Evolutionary conservation across 2,329 filamentous ascomycete species (phyloP).

Genomic region (Amphichorda felina): DNA sequence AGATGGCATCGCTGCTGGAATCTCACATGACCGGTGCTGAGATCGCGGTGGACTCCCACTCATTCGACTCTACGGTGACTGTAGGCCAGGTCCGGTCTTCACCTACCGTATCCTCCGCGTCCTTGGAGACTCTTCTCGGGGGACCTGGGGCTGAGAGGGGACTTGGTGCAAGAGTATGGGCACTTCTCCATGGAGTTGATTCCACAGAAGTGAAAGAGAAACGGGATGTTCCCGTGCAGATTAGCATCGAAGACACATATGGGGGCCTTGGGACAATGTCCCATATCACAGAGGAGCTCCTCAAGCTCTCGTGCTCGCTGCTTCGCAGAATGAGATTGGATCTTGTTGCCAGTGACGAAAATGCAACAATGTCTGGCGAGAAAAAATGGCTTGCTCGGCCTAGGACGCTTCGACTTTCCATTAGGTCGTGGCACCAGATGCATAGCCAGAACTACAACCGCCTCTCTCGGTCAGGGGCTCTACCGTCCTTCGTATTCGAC

Average conservation of each 20-base stretch:
- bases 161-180: conserved; percentile 64
- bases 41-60: conserved; percentile 19
- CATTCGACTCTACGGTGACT: conserved; percentile 36
- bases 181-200: conserved; percentile 71
- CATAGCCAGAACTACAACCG: conserved; percentile 52
- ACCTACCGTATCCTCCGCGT: conserved; percentile 48
- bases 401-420: conserved; percentile 69
- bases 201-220: conserved; percentile 59
- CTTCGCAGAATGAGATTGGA: conserved; percentile 71
- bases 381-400: conserved; percentile 66
- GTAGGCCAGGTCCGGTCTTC: conserved; percentile 54
- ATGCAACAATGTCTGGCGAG: conserved; percentile 13
- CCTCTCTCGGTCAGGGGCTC: conserved; percentile 60
- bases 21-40: conserved; percentile 34
- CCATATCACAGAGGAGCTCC: conserved; percentile 56
- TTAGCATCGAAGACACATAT: conserved; percentile 93
- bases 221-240: conserved; percentile 66
- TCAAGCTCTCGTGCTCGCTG: conserved; percentile 56
- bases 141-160: conserved; percentile 61
- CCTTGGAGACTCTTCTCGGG: conserved; percentile 57
- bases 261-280: conserved; percentile 52
- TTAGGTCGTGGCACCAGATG: conserved; percentile 44
- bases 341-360: conserved; percentile 43
- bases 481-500: conserved; percentile 65
- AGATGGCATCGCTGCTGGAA: conserved; percentile 37